Conservation (phyloP, 2,329 filamentous ascomycete species). For the Scortechinia acanthostroma region DNA sequence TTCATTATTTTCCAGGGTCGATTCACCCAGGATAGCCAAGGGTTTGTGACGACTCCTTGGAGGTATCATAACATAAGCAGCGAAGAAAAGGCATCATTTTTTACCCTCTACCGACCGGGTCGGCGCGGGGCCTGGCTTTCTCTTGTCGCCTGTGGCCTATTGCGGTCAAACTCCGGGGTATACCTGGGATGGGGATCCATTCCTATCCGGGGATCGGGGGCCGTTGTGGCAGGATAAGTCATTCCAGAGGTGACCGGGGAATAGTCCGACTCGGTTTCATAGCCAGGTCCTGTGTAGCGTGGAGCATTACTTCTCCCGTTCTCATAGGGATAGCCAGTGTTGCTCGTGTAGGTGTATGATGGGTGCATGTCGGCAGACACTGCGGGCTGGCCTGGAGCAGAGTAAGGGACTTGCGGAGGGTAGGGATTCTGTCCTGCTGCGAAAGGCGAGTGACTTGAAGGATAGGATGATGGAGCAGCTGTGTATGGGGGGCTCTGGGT, state of each 20-base stretch:
- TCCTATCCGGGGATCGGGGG: conserved; percentile 28
- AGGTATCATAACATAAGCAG: too few relatives aligned
- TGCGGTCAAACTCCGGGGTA: conserved; percentile 23
- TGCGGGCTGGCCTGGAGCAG: conserved; percentile 21
- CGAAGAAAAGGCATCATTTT: too few relatives aligned
- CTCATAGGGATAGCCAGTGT: conserved; percentile 22
- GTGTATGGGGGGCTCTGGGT: conserved; percentile 19
- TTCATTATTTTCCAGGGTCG: too few relatives aligned
- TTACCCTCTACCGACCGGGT: conserved; percentile 23
- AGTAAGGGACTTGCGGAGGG: conserved; percentile 19
- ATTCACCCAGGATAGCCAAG: too few relatives aligned
- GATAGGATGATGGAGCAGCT: conserved; percentile 16
- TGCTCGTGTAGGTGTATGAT: conserved; percentile 23
- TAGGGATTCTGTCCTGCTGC: conserved; percentile 20
- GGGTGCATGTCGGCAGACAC: conserved; percentile 26
- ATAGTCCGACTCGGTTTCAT: conserved; percentile 29
- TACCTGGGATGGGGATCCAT: conserved; percentile 31
- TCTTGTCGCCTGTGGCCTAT: conserved; percentile 26
- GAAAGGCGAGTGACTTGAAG: conserved; percentile 22
- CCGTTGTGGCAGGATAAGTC: conserved; percentile 25
- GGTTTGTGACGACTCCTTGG: too few relatives aligned
- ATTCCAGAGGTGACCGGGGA: conserved; percentile 24
- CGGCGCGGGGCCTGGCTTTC: conserved; percentile 21
- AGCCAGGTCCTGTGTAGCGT: conserved; percentile 26
- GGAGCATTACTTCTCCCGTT: conserved; percentile 25